phyloP scores from a whole-genome alignment of 1,284 basidiomycete genomes.

The Porodaedalea pini region DNA sequence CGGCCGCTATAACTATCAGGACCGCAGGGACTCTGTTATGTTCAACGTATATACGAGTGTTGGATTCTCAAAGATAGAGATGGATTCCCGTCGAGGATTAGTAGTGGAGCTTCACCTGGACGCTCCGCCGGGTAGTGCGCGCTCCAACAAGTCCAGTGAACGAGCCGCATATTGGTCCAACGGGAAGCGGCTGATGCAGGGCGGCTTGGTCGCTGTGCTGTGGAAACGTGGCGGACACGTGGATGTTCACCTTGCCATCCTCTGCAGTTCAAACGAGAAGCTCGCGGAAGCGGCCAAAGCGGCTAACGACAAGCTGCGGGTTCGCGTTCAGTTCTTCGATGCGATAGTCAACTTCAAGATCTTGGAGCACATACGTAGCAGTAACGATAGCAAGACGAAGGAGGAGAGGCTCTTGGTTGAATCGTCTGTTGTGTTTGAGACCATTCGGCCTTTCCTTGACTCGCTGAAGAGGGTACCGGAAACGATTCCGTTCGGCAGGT shows the following conservation, averaged over 20 bases:
- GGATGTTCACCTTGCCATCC: constrained; percentile 46
- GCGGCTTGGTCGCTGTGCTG: constrained; percentile 54
- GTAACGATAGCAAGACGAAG: constrained; percentile 11
- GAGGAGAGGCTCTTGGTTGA: constrained; percentile 46
- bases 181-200: constrained; percentile 50
- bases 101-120: constrained; percentile 42
- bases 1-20: constrained; percentile 42
- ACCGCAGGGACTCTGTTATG: constrained; percentile 42
- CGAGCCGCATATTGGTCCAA: constrained; percentile 52
- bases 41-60: constrained; percentile 57
- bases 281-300: constrained; percentile 37
- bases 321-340: constrained; percentile 54
- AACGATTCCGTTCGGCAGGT: constrained; percentile 48
- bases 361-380: constrained; percentile 34
- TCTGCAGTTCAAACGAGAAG: constrained; percentile 40
- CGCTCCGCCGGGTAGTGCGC: constrained; percentile 51
- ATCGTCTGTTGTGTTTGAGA: constrained; percentile 55
- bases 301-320: constrained; percentile 31
- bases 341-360: constrained; percentile 42
- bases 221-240: constrained; percentile 34
- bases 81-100: constrained; percentile 45
- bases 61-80: constrained; percentile 37
- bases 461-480: constrained; percentile 49
- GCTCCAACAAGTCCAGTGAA: constrained; percentile 30
- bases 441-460: constrained; percentile 59